Conservation (phyloP, 371 early-diverging fungal species). For the Capniomyces stellatus region DNA sequence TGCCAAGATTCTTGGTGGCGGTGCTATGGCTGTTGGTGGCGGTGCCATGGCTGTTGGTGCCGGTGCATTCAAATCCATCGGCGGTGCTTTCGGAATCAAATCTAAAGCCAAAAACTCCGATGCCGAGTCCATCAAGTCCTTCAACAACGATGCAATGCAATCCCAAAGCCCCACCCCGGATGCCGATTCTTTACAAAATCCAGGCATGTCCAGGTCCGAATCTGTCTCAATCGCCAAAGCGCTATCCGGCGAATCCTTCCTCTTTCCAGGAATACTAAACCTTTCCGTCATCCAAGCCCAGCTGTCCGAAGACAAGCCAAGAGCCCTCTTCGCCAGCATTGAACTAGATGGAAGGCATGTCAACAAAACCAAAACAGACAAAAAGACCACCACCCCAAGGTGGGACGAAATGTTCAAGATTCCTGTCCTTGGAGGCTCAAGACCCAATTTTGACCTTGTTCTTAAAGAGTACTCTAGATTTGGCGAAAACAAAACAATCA, state of each 20-base stretch:
- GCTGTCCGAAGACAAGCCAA: slow-evolving; percentile 25
- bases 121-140: neutral
- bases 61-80: neutral
- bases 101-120: neutral
- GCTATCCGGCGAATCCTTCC: slow-evolving; percentile 32
- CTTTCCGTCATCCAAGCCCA: slow-evolving; percentile 18
- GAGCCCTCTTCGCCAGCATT: slow-evolving; percentile 39
- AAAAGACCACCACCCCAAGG: slow-evolving; percentile 46
- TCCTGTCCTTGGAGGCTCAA: slow-evolving; percentile 18
- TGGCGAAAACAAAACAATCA: slow-evolving; percentile 37
- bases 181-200: neutral
- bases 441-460: slow-evolving; percentile 32
- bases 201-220: neutral
- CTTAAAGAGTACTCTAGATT: slow-evolving; percentile 48
- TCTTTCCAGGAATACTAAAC: slow-evolving; percentile 10
- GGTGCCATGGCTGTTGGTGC: neutral
- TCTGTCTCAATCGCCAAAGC: slow-evolving; percentile 10
- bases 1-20: slow-evolving; percentile 7
- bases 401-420: slow-evolving; percentile 43
- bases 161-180: neutral
- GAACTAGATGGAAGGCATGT: slow-evolving; percentile 29
- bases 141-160: neutral
- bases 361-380: slow-evolving; percentile 50
- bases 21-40: neutral
- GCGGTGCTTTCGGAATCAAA: slow-evolving; percentile 1